A percentile compares a stretch with the other conserved stretches of the same genome.
Conservation (phyloP, 164 flowering plant species). For the Vitis labrusca region DNA sequence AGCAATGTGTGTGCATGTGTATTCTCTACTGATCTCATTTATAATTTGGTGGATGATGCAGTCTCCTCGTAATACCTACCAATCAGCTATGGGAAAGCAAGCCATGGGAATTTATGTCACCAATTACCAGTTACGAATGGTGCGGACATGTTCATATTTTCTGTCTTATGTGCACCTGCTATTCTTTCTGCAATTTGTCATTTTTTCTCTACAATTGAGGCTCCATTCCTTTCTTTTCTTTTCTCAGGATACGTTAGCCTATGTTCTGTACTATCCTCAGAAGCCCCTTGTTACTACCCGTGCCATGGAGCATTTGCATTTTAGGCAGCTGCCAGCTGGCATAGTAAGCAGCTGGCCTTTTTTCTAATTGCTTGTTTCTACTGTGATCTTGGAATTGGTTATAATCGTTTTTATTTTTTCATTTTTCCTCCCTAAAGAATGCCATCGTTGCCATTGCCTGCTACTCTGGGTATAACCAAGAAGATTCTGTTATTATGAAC, state of each 20-base stretch:
- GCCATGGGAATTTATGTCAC: slow-evolving; percentile 99
- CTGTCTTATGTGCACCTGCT: no score
- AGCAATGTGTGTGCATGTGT: no score
- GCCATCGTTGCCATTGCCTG: slow-evolving; percentile 98
- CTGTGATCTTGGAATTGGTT: neutral
- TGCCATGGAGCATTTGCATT: slow-evolving; percentile 99
- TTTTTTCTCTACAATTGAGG: neutral
- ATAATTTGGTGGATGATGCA: slow-evolving; percentile 22
- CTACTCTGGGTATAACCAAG: slow-evolving; percentile 98
- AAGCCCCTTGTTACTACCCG: slow-evolving; percentile 96
- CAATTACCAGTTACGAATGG: slow-evolving; percentile 96
- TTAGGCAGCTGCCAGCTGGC: slow-evolving; percentile 98
- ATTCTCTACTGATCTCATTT: neutral
- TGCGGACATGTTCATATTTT: slow-evolving; percentile 14
- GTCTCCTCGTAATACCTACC: slow-evolving; percentile 99
- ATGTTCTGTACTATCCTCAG: slow-evolving; percentile 96
- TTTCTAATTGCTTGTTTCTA: no score
- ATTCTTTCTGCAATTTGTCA: no score
- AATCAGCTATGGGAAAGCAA: slow-evolving; percentile 99
- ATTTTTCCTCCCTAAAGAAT: slow-evolving; percentile 42
- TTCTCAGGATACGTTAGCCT: slow-evolving; percentile 92
- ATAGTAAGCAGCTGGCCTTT: slow-evolving; percentile 51
- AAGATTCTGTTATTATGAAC: slow-evolving; percentile 98
- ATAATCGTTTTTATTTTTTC: neutral
- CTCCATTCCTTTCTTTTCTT: neutral